phyloP scores from a whole-genome alignment of 108 stramenopile species.

The Conticribra guillardii region DNA sequence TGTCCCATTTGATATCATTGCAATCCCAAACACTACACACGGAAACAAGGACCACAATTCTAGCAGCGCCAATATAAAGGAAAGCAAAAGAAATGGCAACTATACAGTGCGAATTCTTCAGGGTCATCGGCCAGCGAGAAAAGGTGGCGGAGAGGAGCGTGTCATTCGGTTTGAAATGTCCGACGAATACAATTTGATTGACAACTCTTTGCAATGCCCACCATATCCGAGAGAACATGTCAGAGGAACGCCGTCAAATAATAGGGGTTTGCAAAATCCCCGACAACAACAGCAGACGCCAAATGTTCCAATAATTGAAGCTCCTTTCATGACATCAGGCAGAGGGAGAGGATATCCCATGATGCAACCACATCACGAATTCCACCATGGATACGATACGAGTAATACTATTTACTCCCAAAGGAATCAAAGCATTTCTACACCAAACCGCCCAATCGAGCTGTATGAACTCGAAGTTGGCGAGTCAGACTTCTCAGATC shows the following conservation, averaged over 20 bases:
- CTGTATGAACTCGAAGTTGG: conserved; percentile 57
- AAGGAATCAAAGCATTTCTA: conserved; percentile 8
- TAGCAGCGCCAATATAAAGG: conserved; percentile 8
- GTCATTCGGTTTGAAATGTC: conserved; percentile 60
- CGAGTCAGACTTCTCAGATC: conserved; percentile 51
- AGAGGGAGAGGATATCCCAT: conserved; percentile 19
- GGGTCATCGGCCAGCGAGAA: conserved; percentile 34
- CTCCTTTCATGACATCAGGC: conserved; percentile 42
- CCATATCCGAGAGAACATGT: conserved; percentile 1
- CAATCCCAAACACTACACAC: background rate
- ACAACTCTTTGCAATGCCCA: background rate
- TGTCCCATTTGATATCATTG: conserved; percentile 42
- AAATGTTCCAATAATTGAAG: conserved; percentile 29
- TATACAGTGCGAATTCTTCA: conserved; percentile 49
- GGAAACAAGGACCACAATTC: conserved; percentile 1
- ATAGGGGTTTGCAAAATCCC: background rate
- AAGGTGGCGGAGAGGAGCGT: conserved; percentile 38
- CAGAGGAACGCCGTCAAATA: conserved; percentile 16
- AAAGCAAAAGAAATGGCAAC: conserved; percentile 5
- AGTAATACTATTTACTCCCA: conserved; percentile 1
- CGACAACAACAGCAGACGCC: conserved; percentile 15
- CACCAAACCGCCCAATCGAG: conserved; percentile 27
- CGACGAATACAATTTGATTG: conserved; percentile 46
- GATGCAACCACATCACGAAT: conserved; percentile 5
- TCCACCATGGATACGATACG: background rate